Percentiles rank a stretch among this genome's conserved stretches.
Conservation (phyloP, 306 rosid species). For the Corylus heterophylla region DNA sequence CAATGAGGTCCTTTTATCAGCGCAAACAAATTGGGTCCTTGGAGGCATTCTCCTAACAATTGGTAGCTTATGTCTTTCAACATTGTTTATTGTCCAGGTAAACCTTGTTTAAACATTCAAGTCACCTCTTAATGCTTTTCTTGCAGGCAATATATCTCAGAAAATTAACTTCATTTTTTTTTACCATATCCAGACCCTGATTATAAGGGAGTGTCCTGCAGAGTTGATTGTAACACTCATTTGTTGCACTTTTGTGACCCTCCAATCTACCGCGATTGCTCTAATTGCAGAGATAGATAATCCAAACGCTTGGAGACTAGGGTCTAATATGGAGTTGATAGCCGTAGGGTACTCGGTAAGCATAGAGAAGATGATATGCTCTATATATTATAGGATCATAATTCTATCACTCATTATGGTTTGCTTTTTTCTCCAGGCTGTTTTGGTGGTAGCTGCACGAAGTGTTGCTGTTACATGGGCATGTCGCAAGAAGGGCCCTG, state of each 20-base stretch:
- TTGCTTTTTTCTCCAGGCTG: conserved; percentile 33
- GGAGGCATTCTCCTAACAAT: conserved; percentile 47
- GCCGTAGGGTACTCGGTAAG: conserved; percentile 37
- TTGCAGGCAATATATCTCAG: background rate
- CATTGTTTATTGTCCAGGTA: conserved; percentile 41
- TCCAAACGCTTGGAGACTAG: conserved; percentile 33
- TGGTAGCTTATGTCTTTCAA: conserved; percentile 29
- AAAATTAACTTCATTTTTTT: background rate
- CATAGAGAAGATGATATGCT: background rate
- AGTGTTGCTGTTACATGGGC: conserved; percentile 35
- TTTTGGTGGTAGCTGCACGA: conserved; percentile 27
- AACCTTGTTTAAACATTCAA: background rate
- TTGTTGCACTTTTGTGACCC: conserved; percentile 14
- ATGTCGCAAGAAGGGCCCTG: conserved; percentile 46
- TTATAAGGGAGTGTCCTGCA: conserved; percentile 41
- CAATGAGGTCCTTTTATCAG: conserved; percentile 10
- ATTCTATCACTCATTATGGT: background rate
- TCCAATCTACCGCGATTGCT: conserved; percentile 34
- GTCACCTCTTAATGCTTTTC: too few relatives aligned
- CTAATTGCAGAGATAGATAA: conserved; percentile 29
- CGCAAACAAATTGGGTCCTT: conserved; percentile 33
- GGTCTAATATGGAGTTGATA: conserved; percentile 27
- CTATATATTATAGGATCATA: background rate
- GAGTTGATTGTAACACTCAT: conserved; percentile 36
- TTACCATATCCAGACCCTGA: conserved; percentile 30